These are phyloP conservation scores for Penicillium maclennaniae DNA, from an alignment of 495 filamentous ascomycete species.

Conservation along the genomic window DNA sequence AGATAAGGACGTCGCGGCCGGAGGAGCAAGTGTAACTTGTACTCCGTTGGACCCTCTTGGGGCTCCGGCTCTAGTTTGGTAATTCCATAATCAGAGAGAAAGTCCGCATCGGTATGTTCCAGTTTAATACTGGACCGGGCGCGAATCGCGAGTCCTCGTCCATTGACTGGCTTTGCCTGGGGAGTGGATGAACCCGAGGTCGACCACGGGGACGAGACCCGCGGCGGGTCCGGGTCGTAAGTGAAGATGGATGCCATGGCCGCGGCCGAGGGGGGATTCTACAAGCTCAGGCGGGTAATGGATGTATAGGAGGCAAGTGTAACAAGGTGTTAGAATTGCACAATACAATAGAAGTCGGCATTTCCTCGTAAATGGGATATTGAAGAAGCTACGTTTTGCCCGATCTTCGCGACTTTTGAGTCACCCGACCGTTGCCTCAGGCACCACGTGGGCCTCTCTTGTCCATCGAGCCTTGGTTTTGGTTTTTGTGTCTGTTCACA, in stretches of 20 bases:
- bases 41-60: slow-evolving; percentile 90
- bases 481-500: not conserved
- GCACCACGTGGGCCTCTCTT: slow-evolving; percentile 15
- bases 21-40: slow-evolving; percentile 91
- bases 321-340: not conserved
- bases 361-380: slow-evolving; percentile 10
- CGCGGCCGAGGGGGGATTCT: not conserved
- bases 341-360: slow-evolving; percentile 9
- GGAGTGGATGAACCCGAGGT: slow-evolving; percentile 46
- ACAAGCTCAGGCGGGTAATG: slow-evolving; percentile 8
- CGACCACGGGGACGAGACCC: slow-evolving; percentile 88
- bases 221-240: slow-evolving; percentile 80
- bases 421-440: slow-evolving; percentile 18
- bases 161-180: slow-evolving; percentile 20
- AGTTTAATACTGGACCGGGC: slow-evolving; percentile 25
- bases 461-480: not conserved
- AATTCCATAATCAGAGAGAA: slow-evolving; percentile 63
- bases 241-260: slow-evolving; percentile 94
- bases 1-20: slow-evolving; percentile 71
- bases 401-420: slow-evolving; percentile 13
- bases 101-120: slow-evolving; percentile 41
- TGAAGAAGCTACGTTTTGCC: slow-evolving; percentile 22
- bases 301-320: slow-evolving; percentile 12
- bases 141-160: slow-evolving; percentile 20
- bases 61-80: slow-evolving; percentile 84